Percentiles rank a stretch among this genome's conserved stretches.
phyloP scores from a whole-genome alignment of 192 early-diverging fungal genomes.

The Oehlia diaphana region DNA sequence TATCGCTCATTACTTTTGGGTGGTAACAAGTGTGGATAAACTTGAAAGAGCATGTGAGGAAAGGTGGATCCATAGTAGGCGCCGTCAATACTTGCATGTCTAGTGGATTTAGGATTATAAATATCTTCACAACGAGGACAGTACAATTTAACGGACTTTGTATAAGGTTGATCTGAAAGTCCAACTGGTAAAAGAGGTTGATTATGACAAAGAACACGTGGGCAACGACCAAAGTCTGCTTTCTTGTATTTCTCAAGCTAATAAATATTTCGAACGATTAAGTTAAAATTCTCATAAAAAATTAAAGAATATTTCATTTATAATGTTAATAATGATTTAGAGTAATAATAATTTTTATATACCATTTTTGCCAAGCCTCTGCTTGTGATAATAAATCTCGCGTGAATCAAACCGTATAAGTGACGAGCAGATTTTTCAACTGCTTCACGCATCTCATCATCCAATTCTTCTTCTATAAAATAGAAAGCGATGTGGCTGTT shows the following conservation, averaged over 20 bases:
- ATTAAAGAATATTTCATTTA: no score
- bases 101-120: conserved; percentile 87
- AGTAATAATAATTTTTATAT: conserved; percentile 18
- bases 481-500: neutral
- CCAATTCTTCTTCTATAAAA: conserved; percentile 59
- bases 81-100: conserved; percentile 87
- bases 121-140: conserved; percentile 97
- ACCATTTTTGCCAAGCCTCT: conserved; percentile 94
- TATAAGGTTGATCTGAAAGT: conserved; percentile 80
- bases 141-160: conserved; percentile 90
- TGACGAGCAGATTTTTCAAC: conserved; percentile 89
- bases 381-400: conserved; percentile 90
- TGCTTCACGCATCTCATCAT: conserved; percentile 72
- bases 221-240: conserved; percentile 95
- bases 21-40: conserved; percentile 81
- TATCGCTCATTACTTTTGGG: conserved; percentile 79
- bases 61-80: conserved; percentile 97
- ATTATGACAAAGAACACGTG: conserved; percentile 87
- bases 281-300: no score
- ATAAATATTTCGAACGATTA: neutral
- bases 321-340: no score
- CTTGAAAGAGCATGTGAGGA: conserved; percentile 95
- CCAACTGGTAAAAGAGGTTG: conserved; percentile 91
- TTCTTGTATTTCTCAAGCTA: conserved; percentile 90
- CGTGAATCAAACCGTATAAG: conserved; percentile 98